These are phyloP conservation scores for Stephania yunnanensis DNA, from an alignment of 164 flowering plant genomes.

Conservation along the genomic window DNA sequence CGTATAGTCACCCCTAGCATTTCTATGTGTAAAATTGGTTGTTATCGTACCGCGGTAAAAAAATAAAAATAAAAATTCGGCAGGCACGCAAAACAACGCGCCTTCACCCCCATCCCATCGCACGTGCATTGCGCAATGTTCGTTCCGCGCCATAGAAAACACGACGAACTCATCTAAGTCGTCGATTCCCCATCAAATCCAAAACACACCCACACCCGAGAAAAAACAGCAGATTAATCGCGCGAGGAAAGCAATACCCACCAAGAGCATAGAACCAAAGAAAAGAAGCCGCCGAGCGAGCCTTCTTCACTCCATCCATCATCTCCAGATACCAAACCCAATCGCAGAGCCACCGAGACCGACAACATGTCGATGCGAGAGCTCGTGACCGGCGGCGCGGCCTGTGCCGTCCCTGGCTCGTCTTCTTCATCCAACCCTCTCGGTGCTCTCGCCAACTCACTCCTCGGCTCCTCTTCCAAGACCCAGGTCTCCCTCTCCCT, in stretches of 20 bases:
- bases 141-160: too few species aligned
- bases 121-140: too few species aligned
- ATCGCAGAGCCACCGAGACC: background rate
- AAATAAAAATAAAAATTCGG: too few species aligned
- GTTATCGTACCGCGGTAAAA: too few species aligned
- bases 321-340: too few species aligned
- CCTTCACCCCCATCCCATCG: too few species aligned
- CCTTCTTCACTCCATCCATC: too few species aligned
- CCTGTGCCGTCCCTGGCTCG: constrained; percentile 75
- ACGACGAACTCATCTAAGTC: background rate
- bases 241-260: too few species aligned
- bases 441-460: constrained; percentile 69
- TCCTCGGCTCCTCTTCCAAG: constrained; percentile 79
- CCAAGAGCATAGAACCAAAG: background rate
- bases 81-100: too few species aligned
- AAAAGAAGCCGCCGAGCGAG: background rate
- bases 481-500: constrained; percentile 39
- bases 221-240: background rate
- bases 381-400: constrained; percentile 76
- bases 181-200: background rate
- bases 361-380: constrained; percentile 84
- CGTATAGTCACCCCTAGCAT: too few species aligned
- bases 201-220: background rate
- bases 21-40: too few species aligned
- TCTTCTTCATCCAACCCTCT: constrained; percentile 79